Evolutionary conservation across 2,329 filamentous ascomycete genomes (phyloP), one percentile per base, ranked within the genome.

Genomic region (Pestalotiopsis sp.): DNA sequence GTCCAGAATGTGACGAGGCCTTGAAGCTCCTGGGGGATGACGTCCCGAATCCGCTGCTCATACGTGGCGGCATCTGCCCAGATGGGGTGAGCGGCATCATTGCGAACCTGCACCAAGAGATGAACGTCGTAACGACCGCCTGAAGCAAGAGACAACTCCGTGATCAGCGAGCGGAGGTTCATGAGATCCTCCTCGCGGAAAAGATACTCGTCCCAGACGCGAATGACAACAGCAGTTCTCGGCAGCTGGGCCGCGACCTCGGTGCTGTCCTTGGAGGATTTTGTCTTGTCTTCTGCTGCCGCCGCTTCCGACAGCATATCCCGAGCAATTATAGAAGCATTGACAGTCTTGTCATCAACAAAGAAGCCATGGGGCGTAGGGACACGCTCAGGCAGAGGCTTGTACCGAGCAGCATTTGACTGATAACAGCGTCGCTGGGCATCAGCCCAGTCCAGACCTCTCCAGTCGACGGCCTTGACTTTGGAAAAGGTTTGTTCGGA

Each of bases 1-100:
- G 93, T 96, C 96, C 96, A 99, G 6, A 98, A 86, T 0, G 93
- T 97, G 23, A 93, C 93, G 77, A 99, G 90, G 61, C 93, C 93
- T 73, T 88, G 91, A 81, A 99, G 98, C 77, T 99, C 96, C 72
- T 90, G 86, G 0, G 96, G 93, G 13, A 95, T 87, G 31, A 88
- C 87, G 64, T 92, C 88, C 66, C 88, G 84, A 77, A 92, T 91
- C 68, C 86, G 91, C 76, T 85, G 86, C 77, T 87, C 84, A 82
- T 91, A 98, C 64, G 85, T 85, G 61, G 89, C 88, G 66, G 90
- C 84, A 73, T 93, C 91, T 1, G 92, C 92, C 91, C 92, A 96
- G 74, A 97, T 90, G 9, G 93, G 92, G 70, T 94, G 83, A 70
- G 84, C 86, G 67, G 89, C 87, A 75, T 97, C 92, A 70, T 91